A percentile compares a stretch with the other conserved stretches of the same genome.
phyloP scores from a whole-genome alignment of 208 protist species.

The Trypanosoma brucei region DNA sequence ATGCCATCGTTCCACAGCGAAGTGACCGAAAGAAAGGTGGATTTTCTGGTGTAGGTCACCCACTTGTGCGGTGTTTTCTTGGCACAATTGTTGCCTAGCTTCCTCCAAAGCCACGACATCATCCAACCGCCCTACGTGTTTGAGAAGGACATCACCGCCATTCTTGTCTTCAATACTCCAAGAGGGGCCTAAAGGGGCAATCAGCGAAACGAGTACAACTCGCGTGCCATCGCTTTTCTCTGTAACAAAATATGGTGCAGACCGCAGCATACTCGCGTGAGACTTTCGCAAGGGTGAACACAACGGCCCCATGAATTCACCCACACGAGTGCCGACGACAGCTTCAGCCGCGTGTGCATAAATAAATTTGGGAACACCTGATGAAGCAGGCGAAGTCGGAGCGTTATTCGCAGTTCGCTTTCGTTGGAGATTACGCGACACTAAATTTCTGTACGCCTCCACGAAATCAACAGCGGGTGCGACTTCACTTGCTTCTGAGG shows the following conservation, averaged over 20 bases:
- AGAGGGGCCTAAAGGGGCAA: slow-evolving; percentile 27
- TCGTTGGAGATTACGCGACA: background rate
- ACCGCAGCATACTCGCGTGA: slow-evolving; percentile 24
- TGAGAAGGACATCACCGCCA: background rate
- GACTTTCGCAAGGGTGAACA: slow-evolving; percentile 66
- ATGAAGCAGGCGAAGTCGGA: background rate
- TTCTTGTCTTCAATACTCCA: slow-evolving; percentile 21
- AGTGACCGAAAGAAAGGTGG: slow-evolving; percentile 8
- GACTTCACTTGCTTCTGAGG: background rate
- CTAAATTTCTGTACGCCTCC: background rate
- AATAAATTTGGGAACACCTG: slow-evolving; percentile 12
- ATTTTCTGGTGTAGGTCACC: background rate
- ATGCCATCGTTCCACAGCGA: background rate
- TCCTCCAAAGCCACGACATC: slow-evolving; percentile 21
- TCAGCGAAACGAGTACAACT: slow-evolving; percentile 39
- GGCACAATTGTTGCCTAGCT: slow-evolving; percentile 1
- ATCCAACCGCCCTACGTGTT: slow-evolving; percentile 1
- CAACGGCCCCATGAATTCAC: slow-evolving; percentile 64
- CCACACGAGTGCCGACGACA: slow-evolving; percentile 14
- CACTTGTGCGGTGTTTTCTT: background rate
- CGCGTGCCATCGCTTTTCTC: slow-evolving; percentile 84
- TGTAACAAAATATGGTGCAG: slow-evolving; percentile 50
- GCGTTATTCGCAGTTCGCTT: background rate
- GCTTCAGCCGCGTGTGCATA: slow-evolving; percentile 18
- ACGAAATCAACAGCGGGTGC: slow-evolving; percentile 1